Conservation (phyloP, 495 filamentous ascomycete species). For the Evansstolkia leycettana region DNA sequence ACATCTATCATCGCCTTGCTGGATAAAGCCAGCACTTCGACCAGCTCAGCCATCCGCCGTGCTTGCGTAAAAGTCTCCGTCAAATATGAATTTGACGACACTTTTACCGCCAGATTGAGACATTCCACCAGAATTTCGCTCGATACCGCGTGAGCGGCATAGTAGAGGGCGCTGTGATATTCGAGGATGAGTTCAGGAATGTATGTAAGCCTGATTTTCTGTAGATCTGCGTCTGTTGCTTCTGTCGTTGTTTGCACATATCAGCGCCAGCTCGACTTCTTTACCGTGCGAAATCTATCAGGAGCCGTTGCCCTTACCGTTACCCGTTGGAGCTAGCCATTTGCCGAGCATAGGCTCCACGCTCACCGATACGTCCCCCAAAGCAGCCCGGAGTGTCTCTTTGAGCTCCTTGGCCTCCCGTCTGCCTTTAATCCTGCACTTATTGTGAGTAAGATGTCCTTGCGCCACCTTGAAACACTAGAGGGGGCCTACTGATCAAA, state of each 20-base stretch:
- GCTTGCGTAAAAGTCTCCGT: slow-evolving; percentile 50
- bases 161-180: slow-evolving; percentile 65
- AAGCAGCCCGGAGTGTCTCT: slow-evolving; percentile 17
- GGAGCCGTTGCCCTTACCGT: slow-evolving; percentile 22
- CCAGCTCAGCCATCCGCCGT: slow-evolving; percentile 63
- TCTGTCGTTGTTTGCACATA: slow-evolving; percentile 13
- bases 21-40: slow-evolving; percentile 58
- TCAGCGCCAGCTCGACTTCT: too few relatives aligned
- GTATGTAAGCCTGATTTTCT: slow-evolving; percentile 55
- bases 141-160: slow-evolving; percentile 48
- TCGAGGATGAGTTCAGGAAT: slow-evolving; percentile 71
- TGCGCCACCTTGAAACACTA: not conserved
- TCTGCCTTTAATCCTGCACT: slow-evolving; percentile 15
- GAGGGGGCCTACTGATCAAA: slow-evolving; percentile 24
- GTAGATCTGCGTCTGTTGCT: slow-evolving; percentile 27
- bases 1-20: slow-evolving; percentile 62
- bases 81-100: slow-evolving; percentile 52
- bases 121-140: slow-evolving; percentile 57
- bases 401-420: slow-evolving; percentile 24
- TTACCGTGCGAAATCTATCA: too few relatives aligned
- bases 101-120: slow-evolving; percentile 62
- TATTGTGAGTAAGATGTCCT: slow-evolving; percentile 3
- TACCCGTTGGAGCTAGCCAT: slow-evolving; percentile 21
- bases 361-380: slow-evolving; percentile 19
- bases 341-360: slow-evolving; percentile 25